Evolutionary conservation across 2,329 filamentous ascomycete genomes (phyloP), one percentile per base, ranked within the genome.

Genomic region (Lachnellula arida): DNA sequence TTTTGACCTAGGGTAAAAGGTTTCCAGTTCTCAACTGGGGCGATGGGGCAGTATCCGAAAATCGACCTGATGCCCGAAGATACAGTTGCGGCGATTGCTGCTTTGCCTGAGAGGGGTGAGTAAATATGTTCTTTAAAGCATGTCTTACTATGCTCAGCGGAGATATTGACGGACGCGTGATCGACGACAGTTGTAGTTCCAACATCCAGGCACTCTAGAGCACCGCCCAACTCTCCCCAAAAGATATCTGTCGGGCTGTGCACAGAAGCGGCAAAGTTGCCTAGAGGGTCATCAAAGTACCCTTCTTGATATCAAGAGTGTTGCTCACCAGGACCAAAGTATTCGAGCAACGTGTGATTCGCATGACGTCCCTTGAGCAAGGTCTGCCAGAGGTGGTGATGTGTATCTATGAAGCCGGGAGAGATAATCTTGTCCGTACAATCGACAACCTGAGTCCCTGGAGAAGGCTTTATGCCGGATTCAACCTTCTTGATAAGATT

Each of bases 21-120:
- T 5, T 61, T 59, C 67, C 68, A 71, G 14, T 68, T 65, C 17
- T 65, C 63, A 5, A 72, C 57, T 1, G 63, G 64, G 25, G 65
- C 61, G 1, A 69, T 70, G 1, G 73, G 72, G 9, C 68, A 70
- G 57, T 75, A 76, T 55, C 72, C 74, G 63, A 74, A 79, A 5
- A 78, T 65, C 7, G 75, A 73, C 5, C 78, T 72, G 17, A 80
- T 72, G 2, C 77, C 77, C 1, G 76, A 75, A 9, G 73, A 66
- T 3, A 71, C 63, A 4, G 74, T 72, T 23, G 72, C 76, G 12
- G 73, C 68, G 35, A 77, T 67, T 28, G 70, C 72, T n/a, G 68
- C 66, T 49, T 68, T 60, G 2, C 59, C 67, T 70, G 39, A 9
- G 49, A 3, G 61, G 32, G 17, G 52, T 56, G 25, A 60, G 32